These are phyloP conservation scores for Cardamine occulta DNA, from an alignment of 345 rosid genomes.

Conservation along the genomic window DNA sequence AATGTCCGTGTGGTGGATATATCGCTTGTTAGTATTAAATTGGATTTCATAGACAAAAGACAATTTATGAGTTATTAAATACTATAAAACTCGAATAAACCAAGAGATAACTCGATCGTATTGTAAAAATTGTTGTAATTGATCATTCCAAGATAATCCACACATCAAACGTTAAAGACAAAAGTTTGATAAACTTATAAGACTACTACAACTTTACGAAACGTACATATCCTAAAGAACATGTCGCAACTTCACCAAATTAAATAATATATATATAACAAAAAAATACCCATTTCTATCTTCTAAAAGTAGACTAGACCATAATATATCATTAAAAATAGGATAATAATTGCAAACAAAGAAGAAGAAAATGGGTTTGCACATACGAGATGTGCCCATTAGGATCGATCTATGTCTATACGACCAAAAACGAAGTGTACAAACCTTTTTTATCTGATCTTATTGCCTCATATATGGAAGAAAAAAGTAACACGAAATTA, in stretches of 20 bases:
- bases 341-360: constrained; percentile 23
- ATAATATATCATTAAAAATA: neutral
- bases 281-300: neutral
- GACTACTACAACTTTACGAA: constrained; percentile 14
- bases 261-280: neutral
- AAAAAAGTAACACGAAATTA: constrained; percentile 41
- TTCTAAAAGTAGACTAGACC: neutral
- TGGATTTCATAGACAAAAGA: neutral
- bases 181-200: neutral
- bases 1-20: constrained; percentile 22
- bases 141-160: constrained; percentile 3
- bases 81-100: neutral
- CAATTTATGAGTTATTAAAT: neutral
- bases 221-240: constrained; percentile 26
- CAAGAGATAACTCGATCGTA: constrained; percentile 3
- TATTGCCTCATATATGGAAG: constrained; percentile 65
- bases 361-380: neutral
- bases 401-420: constrained; percentile 32
- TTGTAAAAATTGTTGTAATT: constrained; percentile 4
- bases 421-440: constrained; percentile 38
- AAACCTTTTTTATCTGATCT: constrained; percentile 39
- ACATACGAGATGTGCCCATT: constrained; percentile 33
- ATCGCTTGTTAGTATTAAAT: neutral
- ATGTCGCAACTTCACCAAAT: constrained; percentile 2
- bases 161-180: neutral